phyloP scores from a whole-genome alignment of 1,284 basidiomycete species.

The Papiliotrema laurentii region DNA sequence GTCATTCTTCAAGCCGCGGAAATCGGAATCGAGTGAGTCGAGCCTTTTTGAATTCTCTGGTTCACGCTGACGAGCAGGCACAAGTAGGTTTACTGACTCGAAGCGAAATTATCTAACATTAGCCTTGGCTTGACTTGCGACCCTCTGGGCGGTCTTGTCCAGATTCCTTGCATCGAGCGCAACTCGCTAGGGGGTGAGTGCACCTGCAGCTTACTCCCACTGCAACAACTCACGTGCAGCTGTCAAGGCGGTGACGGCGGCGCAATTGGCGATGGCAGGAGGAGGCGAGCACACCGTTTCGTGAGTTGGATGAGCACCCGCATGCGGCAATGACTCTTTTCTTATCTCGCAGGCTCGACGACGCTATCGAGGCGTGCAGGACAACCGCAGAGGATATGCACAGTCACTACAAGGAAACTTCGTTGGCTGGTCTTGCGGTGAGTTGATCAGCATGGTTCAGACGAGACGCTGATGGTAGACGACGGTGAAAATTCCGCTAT shows the following conservation, averaged over 20 bases:
- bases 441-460: conserved; percentile 22
- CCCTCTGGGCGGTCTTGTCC: conserved; percentile 75
- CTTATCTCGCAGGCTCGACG: conserved; percentile 65
- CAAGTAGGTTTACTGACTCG: conserved; percentile 7
- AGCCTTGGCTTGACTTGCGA: conserved; percentile 87
- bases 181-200: conserved; percentile 40
- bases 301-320: conserved; percentile 7
- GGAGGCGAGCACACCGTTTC: conserved; percentile 58
- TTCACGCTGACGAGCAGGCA: conserved; percentile 9
- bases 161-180: conserved; percentile 85
- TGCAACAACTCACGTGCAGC: conserved; percentile 49
- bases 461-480: conserved; percentile 49
- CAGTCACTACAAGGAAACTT: conserved; percentile 74
- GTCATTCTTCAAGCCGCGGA: conserved; percentile 74
- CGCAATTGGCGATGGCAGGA: conserved; percentile 87
- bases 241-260: conserved; percentile 84
- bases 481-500: conserved; percentile 68
- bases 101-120: conserved; percentile 1
- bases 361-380: conserved; percentile 94
- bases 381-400: conserved; percentile 67
- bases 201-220: background rate
- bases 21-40: conserved; percentile 66
- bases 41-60: background rate
- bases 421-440: conserved; percentile 63
- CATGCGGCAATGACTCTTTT: background rate